phyloP scores from a whole-genome alignment of 345 rosid genomes.

The Angophora floribunda region DNA sequence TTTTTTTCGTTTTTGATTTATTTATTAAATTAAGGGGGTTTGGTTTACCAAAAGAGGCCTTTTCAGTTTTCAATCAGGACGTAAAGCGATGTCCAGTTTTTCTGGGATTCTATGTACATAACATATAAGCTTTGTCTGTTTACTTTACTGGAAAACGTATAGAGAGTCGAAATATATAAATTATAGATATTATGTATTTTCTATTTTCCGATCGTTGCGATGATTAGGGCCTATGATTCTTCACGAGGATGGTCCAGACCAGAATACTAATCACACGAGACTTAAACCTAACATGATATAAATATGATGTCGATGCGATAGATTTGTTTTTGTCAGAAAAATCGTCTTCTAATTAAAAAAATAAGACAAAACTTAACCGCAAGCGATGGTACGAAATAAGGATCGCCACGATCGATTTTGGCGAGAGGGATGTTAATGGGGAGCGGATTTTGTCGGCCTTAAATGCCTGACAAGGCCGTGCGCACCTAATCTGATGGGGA shows the following conservation, averaged over 20 bases:
- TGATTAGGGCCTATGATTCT: background rate
- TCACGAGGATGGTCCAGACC: background rate
- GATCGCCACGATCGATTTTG: background rate
- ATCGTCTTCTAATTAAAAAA: too few species aligned
- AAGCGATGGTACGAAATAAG: background rate
- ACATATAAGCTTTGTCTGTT: background rate
- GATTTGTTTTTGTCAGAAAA: too few species aligned
- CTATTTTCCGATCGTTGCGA: background rate
- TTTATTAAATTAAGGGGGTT: background rate
- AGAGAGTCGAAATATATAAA: background rate
- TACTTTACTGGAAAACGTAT: background rate
- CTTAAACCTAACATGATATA: too few species aligned
- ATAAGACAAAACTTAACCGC: background rate
- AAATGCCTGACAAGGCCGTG: background rate
- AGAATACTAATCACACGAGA: background rate
- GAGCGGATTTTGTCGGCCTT: background rate
- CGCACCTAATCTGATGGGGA: background rate
- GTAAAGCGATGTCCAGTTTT: background rate
- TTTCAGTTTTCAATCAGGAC: background rate
- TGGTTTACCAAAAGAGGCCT: background rate
- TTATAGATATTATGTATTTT: background rate
- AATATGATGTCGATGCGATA: too few species aligned
- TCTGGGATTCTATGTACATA: background rate
- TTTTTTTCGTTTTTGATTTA: background rate
- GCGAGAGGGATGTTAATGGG: background rate